Base-by-base conservation (phyloP, 192 early-diverging fungal species). In the Chytriomyces sp. region DNA sequence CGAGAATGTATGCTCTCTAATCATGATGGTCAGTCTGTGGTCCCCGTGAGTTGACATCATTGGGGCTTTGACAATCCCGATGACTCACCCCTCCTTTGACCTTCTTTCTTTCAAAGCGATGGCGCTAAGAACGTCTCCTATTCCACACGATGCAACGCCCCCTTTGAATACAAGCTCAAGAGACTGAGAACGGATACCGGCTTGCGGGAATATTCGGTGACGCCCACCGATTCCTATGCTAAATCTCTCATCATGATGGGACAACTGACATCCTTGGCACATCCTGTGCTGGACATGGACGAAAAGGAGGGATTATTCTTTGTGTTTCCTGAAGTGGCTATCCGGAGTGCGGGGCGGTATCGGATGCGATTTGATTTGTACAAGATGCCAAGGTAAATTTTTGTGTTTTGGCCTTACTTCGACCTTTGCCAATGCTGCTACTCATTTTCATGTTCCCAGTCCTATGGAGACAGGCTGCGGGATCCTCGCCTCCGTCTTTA, bases 291-390 rank as follows among this genome's bases (percentile, higher is more conserved):
- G 32, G 77, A 84, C 53, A 25, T 72, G 8, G 69, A 79, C 25
- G 75, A 69, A 3, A 64, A 44, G 10, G 66, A 77, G 19, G 81
- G 77, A 6, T 28, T 72, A 19, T 85, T 79, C 72, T 85, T 82
- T 62, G 76, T 85, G n/a, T 85, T 85, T 54, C 72, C 62, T 52
- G 84, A 85, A 39, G 53, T 85, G 7, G 72, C 69, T 10, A 73
- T 85, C 31, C 76, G 84, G 19, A 78, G 73, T 25, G 80, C 76
- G 22, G 81, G 81, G 0, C 17, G 38, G 32, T 85, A 78, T 58
- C 58, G 81, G 7, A 52, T 85, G 6, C 61, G 72, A 44, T 81
- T 82, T 56, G 56, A 74, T 39, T 38, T 83, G 14, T 70, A 39
- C 59, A 31, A 44, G 7, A 70, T 68, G 34, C 28, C 33, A 33